These are phyloP conservation scores for Xylaria sp. DNA, from an alignment of 2,329 filamentous ascomycete genomes.

Conservation along the genomic window DNA sequence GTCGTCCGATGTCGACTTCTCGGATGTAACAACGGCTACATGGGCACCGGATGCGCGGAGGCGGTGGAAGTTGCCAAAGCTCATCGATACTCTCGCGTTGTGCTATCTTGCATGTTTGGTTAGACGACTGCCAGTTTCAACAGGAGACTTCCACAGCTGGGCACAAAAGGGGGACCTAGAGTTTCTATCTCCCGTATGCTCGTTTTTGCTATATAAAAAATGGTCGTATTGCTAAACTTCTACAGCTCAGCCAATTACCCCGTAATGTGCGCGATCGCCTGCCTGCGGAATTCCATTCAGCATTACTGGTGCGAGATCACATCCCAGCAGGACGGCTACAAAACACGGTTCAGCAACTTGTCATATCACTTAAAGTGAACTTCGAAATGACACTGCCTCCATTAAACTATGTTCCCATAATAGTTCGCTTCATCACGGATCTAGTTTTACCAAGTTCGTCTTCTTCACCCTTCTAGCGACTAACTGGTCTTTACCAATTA, in stretches of 20 bases:
- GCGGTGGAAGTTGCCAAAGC: slow-evolving; percentile 68
- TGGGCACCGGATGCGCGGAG: slow-evolving; percentile 58
- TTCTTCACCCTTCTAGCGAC: background rate
- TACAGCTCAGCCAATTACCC: slow-evolving; percentile 66
- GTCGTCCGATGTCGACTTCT: slow-evolving; percentile 43
- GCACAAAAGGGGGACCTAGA: slow-evolving; percentile 73
- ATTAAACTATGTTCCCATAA: slow-evolving; percentile 74
- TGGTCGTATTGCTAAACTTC: slow-evolving; percentile 20
- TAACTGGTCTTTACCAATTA: slow-evolving; percentile 36
- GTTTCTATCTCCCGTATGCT: slow-evolving; percentile 73
- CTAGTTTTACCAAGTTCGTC: slow-evolving; percentile 76
- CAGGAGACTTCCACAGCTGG: slow-evolving; percentile 79
- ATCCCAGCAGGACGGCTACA: slow-evolving; percentile 71
- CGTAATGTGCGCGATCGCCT: slow-evolving; percentile 72
- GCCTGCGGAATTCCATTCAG: slow-evolving; percentile 67
- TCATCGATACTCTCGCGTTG: slow-evolving; percentile 79
- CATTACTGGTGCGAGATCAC: slow-evolving; percentile 63
- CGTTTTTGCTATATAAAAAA: background rate
- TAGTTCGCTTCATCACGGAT: slow-evolving; percentile 75
- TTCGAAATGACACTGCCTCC: slow-evolving; percentile 78
- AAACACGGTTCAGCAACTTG: slow-evolving; percentile 67
- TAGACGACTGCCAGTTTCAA: slow-evolving; percentile 77
- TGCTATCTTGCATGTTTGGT: slow-evolving; percentile 84
- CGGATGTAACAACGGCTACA: slow-evolving; percentile 50
- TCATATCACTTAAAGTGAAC: slow-evolving; percentile 71